Evolutionary conservation across 495 filamentous ascomycete species (phyloP).

Genomic region (Rhypophila decipiens): DNA sequence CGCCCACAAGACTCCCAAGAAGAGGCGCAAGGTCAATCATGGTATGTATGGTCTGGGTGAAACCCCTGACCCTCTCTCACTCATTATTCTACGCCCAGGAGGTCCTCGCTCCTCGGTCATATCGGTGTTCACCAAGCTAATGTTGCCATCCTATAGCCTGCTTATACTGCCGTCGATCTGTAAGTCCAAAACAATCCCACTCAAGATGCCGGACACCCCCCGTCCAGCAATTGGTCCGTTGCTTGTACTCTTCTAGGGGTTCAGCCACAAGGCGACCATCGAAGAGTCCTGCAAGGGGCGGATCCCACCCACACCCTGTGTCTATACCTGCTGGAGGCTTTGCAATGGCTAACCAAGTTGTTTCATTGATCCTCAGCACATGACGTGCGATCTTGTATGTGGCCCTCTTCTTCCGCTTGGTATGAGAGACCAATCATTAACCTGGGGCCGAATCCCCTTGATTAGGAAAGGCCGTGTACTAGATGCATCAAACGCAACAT

Average conservation of each 20-base stretch:
- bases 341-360: conserved; percentile 25
- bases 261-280: conserved; percentile 4
- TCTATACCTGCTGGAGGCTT: conserved; percentile 9
- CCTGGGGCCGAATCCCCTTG: conserved; percentile 6
- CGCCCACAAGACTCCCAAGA: conserved; percentile 67
- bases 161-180: conserved; percentile 98
- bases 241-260: conserved; percentile 1
- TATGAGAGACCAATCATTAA: conserved; percentile 16
- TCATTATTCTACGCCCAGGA: conserved; percentile 11
- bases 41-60: too few species aligned
- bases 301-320: conserved; percentile 8
- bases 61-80: conserved; percentile 15
- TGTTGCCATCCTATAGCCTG: conserved; percentile 64
- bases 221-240: conserved; percentile 24
- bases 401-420: conserved; percentile 30
- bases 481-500: conserved; percentile 99
- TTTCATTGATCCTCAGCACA: conserved; percentile 62
- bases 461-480: conserved; percentile 87
- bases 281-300: conserved; percentile 6
- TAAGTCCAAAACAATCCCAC: conserved; percentile 49
- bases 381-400: conserved; percentile 99
- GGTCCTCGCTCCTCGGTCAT: not conserved
- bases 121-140: conserved; percentile 29
- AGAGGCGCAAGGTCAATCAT: conserved; percentile 99
- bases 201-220: conserved; percentile 22